phyloP scores from a whole-genome alignment of 1,284 basidiomycete genomes.

The Apiotrichum domesticum region DNA sequence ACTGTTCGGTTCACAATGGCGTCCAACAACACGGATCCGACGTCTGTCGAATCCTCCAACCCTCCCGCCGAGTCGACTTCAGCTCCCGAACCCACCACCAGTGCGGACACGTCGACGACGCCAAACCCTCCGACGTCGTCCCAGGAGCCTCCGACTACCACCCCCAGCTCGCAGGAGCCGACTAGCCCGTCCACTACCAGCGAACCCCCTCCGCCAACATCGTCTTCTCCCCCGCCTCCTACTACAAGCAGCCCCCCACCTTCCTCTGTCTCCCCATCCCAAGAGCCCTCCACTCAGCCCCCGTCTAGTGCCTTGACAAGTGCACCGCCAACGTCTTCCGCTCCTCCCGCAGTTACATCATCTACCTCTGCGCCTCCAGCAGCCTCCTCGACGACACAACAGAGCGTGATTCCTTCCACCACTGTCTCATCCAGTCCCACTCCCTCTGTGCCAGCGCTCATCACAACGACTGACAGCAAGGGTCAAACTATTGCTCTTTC shows the following conservation, averaged over 20 bases:
- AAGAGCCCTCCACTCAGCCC: not conserved
- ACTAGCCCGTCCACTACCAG: not conserved
- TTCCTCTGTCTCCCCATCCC: no score
- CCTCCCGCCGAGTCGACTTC: not conserved
- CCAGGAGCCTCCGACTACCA: not conserved
- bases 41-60: not conserved
- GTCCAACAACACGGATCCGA: not conserved
- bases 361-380: not conserved
- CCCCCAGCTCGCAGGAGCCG: not conserved
- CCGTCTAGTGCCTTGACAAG: not conserved
- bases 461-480: conserved; percentile 3
- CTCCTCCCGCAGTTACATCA: not conserved
- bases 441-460: not conserved
- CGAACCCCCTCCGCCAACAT: not conserved
- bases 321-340: not conserved
- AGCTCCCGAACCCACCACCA: not conserved
- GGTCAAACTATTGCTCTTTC: no score
- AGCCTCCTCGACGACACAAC: not conserved
- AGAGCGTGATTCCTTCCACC: not conserved
- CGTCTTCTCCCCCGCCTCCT: not conserved
- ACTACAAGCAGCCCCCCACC: not conserved
- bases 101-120: not conserved
- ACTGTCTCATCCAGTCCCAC: no score
- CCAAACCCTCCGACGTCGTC: not conserved
- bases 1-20: no score